These are phyloP conservation scores for Heliamphora exappendiculata DNA, from an alignment of 148 eudicot genomes.

Conservation along the genomic window DNA sequence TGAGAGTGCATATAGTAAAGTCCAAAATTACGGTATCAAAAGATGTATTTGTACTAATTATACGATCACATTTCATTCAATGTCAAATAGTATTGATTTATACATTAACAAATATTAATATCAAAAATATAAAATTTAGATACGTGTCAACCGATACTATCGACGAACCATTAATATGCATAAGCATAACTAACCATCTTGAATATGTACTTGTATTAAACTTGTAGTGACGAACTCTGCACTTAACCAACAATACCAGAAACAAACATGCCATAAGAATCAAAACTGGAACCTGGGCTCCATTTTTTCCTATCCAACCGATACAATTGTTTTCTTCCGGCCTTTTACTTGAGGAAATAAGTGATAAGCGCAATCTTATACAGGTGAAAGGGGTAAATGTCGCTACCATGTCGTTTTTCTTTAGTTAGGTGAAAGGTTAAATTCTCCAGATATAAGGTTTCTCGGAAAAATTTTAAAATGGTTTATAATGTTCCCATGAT, in stretches of 20 bases:
- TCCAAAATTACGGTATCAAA: too few relatives aligned
- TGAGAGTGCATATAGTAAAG: too few relatives aligned
- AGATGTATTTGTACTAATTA: too few relatives aligned
- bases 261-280: slow-evolving; percentile 22
- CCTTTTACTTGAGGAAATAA: slow-evolving; percentile 6
- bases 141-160: too few relatives aligned
- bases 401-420: slow-evolving; percentile 36
- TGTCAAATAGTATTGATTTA: too few relatives aligned
- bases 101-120: too few relatives aligned
- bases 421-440: slow-evolving; percentile 27
- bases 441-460: slow-evolving; percentile 23
- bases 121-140: too few relatives aligned
- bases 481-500: slow-evolving; percentile 2
- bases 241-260: slow-evolving; percentile 28
- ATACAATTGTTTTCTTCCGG: background rate
- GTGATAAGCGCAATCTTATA: slow-evolving; percentile 26
- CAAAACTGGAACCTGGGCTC: slow-evolving; percentile 25
- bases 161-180: too few relatives aligned
- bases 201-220: slow-evolving; percentile 35
- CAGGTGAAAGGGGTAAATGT: slow-evolving; percentile 6
- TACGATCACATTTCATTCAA: too few relatives aligned
- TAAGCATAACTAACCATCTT: too few relatives aligned
- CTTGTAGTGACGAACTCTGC: slow-evolving; percentile 40
- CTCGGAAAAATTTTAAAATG: background rate
- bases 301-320: slow-evolving; percentile 6